Percentiles rank a stretch among this genome's conserved stretches.
Evolutionary conservation across 2,329 filamentous ascomycete genomes (phyloP).

Genomic region (Talaromyces marneffei): DNA sequence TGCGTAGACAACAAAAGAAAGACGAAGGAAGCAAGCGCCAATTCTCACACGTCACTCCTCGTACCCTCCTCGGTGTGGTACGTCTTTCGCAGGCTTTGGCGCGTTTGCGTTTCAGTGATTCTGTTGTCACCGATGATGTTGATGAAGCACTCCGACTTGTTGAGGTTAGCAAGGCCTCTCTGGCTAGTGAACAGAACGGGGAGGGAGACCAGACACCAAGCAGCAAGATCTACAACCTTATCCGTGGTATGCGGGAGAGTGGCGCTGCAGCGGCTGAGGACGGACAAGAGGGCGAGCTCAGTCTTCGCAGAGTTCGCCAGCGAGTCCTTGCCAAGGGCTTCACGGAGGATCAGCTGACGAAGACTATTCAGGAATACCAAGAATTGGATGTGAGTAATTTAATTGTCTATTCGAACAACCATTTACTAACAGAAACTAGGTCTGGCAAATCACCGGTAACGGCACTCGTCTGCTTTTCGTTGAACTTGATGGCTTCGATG

Average conservation of each 20-base stretch:
- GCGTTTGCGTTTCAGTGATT: conserved; percentile 77
- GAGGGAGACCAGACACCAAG: conserved; percentile 70
- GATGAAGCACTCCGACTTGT: conserved; percentile 88
- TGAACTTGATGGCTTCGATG: conserved; percentile 46
- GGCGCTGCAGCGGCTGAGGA: conserved; percentile 75
- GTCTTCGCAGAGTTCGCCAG: conserved; percentile 81
- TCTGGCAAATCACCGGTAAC: conserved; percentile 72
- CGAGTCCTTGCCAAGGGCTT: conserved; percentile 93
- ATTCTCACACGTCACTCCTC: conserved; percentile 88
- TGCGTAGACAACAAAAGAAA: conserved; percentile 85
- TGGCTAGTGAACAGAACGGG: conserved; percentile 64
- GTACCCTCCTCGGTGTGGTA: conserved; percentile 86
- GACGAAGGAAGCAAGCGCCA: conserved; percentile 88
- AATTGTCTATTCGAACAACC: not conserved
- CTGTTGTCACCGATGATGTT: conserved; percentile 85
- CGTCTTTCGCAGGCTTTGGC: conserved; percentile 92
- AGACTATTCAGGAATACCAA: conserved; percentile 83
- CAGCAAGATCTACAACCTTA: conserved; percentile 90
- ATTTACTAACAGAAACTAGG: conserved; percentile 47
- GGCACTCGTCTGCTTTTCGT: conserved; percentile 68
- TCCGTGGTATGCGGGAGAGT: conserved; percentile 78
- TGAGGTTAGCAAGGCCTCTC: conserved; percentile 86
- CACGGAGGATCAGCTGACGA: conserved; percentile 85
- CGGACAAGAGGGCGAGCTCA: conserved; percentile 68
- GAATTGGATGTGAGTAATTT: conserved; percentile 70